phyloP scores from a whole-genome alignment of 805 yeast genomes.

The Tetrapisispora taiwanensis region DNA sequence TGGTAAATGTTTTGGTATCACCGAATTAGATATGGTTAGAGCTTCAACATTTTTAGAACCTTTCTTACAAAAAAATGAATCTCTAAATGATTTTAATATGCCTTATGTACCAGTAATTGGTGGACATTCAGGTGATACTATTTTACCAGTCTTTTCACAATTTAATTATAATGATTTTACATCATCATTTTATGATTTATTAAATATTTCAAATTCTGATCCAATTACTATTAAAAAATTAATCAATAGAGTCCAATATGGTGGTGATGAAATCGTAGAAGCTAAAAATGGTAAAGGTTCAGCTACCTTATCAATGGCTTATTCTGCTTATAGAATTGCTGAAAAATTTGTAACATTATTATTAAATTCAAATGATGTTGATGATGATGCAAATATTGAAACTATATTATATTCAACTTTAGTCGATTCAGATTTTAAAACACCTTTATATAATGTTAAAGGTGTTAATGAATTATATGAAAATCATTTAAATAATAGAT shows the following conservation, averaged over 20 bases:
- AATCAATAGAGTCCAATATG: constrained; percentile 72
- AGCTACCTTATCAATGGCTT: constrained; percentile 80
- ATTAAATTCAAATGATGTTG: background rate
- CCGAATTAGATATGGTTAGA: constrained; percentile 70
- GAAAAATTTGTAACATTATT: constrained; percentile 20
- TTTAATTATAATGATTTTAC: background rate
- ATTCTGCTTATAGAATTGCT: constrained; percentile 70
- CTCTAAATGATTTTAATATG: background rate
- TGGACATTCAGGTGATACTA: constrained; percentile 80
- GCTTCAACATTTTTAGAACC: constrained; percentile 55
- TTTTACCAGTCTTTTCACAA: constrained; percentile 51
- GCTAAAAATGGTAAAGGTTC: constrained; percentile 81
- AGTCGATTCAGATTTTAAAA: background rate
- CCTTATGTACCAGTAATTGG: constrained; percentile 62
- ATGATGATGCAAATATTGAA: background rate
- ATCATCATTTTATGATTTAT: constrained; percentile 21
- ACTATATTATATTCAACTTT: constrained; percentile 1
- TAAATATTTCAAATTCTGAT: constrained; percentile 20
- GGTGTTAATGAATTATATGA: constrained; percentile 9
- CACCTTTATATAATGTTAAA: constrained; percentile 3
- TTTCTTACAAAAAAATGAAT: constrained; percentile 3
- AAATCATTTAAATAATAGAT: background rate
- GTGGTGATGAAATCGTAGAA: constrained; percentile 83
- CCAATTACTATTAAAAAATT: constrained; percentile 32
- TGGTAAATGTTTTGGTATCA: constrained; percentile 42